phyloP scores from a whole-genome alignment of 2,329 filamentous ascomycete genomes.

The Cercospora nicotianae region DNA sequence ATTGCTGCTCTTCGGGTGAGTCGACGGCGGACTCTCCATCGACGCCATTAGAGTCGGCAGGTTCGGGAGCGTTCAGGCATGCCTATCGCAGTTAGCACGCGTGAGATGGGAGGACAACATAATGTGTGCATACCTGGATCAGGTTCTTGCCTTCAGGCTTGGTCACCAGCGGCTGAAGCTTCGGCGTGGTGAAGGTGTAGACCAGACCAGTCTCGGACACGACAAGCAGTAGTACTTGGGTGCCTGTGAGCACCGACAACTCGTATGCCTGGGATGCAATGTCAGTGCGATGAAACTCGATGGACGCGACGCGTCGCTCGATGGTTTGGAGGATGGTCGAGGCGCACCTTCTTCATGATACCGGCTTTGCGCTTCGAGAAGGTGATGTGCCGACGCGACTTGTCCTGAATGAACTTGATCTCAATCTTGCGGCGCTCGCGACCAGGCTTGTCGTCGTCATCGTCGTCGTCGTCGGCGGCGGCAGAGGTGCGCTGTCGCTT shows the following conservation, averaged over 20 bases:
- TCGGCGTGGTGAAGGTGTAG: conserved; percentile 97
- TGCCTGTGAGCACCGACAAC: conserved; percentile 93
- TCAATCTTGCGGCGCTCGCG: conserved; percentile 99
- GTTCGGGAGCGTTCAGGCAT: conserved; percentile 94
- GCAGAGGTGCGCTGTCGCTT: conserved; percentile 82
- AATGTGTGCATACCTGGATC: conserved; percentile 70
- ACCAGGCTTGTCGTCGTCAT: conserved; percentile 96
- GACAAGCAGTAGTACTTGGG: conserved; percentile 92
- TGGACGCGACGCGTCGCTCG: conserved; percentile 18
- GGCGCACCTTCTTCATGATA: conserved; percentile 97
- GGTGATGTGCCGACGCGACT: conserved; percentile 98
- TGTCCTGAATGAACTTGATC: conserved; percentile 99
- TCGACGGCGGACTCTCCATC: conserved; percentile 63
- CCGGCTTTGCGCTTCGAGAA: conserved; percentile 99
- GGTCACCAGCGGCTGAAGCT: conserved; percentile 95
- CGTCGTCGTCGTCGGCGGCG: conserved; percentile 79
- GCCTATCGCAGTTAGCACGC: conserved; percentile 58
- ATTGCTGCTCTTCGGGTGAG: conserved; percentile 83
- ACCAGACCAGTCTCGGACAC: conserved; percentile 96
- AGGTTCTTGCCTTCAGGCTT: conserved; percentile 99
- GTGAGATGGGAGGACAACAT: conserved; percentile 13
- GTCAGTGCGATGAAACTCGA: conserved; percentile 22
- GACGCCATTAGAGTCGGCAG: conserved; percentile 66
- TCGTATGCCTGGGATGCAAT: conserved; percentile 75
- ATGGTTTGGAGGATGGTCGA: not conserved